phyloP scores from a whole-genome alignment of 2,329 filamentous ascomycete genomes.

The Calycina herbarum region DNA sequence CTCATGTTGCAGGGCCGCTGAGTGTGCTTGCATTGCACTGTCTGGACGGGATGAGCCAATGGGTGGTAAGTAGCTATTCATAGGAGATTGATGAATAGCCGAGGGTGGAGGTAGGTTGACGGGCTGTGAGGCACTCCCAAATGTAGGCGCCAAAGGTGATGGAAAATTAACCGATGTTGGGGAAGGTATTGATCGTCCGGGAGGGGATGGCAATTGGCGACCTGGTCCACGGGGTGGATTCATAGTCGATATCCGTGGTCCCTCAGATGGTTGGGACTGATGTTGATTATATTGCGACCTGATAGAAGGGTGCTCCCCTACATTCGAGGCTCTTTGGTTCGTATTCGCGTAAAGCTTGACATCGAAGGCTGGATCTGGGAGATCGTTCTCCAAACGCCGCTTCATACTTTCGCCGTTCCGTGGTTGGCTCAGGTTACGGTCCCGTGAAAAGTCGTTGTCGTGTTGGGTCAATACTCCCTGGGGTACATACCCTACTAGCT shows the following conservation, averaged over 20 bases:
- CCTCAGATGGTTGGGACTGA: slow-evolving; percentile 16
- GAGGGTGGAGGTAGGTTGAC: slow-evolving; percentile 25
- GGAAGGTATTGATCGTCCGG: slow-evolving; percentile 34
- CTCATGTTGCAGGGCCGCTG: slow-evolving; percentile 44
- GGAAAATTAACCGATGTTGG: slow-evolving; percentile 35
- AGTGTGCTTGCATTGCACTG: slow-evolving; percentile 33
- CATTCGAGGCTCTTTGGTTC: slow-evolving; percentile 25
- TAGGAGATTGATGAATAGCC: slow-evolving; percentile 23
- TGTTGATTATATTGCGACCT: slow-evolving; percentile 28
- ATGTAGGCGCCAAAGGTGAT: slow-evolving; percentile 32
- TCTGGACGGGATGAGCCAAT: slow-evolving; percentile 29
- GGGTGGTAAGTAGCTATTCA: slow-evolving; percentile 28
- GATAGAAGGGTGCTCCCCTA: slow-evolving; percentile 29
- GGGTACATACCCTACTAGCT: slow-evolving; percentile 31
- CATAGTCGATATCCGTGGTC: slow-evolving; percentile 30
- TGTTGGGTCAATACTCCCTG: slow-evolving; percentile 12
- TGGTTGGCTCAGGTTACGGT: slow-evolving; percentile 23
- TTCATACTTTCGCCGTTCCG: slow-evolving; percentile 32
- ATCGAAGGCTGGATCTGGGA: slow-evolving; percentile 23
- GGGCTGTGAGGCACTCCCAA: slow-evolving; percentile 22
- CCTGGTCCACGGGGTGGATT: slow-evolving; percentile 33
- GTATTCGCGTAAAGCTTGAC: slow-evolving; percentile 25
- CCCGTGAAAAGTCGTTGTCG: slow-evolving; percentile 16
- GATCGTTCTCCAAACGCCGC: slow-evolving; percentile 27
- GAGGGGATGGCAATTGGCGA: slow-evolving; percentile 37